Percentiles rank a stretch among this genome's conserved stretches.
Evolutionary conservation across 1,284 basidiomycete genomes (phyloP).

Genomic region (Pseudomicrostroma phylloplanum): DNA sequence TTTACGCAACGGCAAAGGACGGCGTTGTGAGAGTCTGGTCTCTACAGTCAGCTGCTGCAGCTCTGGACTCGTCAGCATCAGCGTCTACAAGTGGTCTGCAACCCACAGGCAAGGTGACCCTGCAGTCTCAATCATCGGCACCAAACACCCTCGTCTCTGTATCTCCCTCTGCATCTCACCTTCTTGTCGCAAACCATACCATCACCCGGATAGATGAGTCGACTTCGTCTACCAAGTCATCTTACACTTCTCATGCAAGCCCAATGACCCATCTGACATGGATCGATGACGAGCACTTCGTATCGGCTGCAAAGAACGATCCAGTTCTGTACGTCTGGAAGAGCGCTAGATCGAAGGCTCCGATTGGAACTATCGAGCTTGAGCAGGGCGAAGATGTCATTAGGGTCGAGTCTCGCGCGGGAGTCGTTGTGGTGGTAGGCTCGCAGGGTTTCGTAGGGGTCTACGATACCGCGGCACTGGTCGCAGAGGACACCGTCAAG

Average conservation of each 20-base stretch:
- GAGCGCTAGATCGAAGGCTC: constrained; percentile 40
- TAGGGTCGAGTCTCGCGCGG: not conserved
- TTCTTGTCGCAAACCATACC: constrained; percentile 36
- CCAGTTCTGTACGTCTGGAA: constrained; percentile 68
- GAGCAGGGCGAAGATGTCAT: constrained; percentile 4
- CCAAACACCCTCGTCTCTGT: constrained; percentile 8
- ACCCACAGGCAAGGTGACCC: not conserved
- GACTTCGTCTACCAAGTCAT: constrained; percentile 9
- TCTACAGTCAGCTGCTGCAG: not conserved
- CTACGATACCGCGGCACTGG: not conserved
- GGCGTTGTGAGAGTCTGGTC: constrained; percentile 25
- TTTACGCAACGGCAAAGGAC: constrained; percentile 31
- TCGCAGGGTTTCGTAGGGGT: constrained; percentile 5
- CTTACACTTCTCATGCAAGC: constrained; percentile 39
- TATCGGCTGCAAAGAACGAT: constrained; percentile 68
- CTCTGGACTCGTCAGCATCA: not conserved
- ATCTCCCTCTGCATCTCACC: not conserved
- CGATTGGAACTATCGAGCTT: constrained; percentile 2
- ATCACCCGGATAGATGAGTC: constrained; percentile 22
- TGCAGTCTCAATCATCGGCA: constrained; percentile 13
- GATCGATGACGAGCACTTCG: constrained; percentile 55
- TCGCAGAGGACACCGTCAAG: not conserved
- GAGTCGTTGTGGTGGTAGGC: not conserved
- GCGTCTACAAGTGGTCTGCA: constrained; percentile 5
- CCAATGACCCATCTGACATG: constrained; percentile 40